phyloP scores from a whole-genome alignment of 1,284 basidiomycete species.

The Afroboletus lepidellus region DNA sequence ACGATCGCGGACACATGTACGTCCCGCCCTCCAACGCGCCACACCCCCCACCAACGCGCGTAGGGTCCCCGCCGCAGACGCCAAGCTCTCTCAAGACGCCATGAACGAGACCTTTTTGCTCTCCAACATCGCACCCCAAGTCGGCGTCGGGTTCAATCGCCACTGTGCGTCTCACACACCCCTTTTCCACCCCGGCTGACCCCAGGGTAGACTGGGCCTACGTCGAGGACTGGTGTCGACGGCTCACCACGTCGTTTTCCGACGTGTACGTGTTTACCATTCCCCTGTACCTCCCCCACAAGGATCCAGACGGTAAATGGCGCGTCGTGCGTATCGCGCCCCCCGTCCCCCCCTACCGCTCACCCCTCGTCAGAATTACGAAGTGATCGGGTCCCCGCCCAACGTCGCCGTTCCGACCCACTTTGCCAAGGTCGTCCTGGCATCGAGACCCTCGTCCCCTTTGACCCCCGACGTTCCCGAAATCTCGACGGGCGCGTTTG shows the following conservation, averaged over 20 bases:
- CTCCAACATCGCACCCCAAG: conserved; percentile 97
- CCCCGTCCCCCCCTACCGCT: not conserved
- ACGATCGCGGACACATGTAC: conserved; percentile 96
- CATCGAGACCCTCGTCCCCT: conserved; percentile 72
- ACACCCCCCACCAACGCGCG: not conserved
- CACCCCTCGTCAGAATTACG: conserved; percentile 62
- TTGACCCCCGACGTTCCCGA: conserved; percentile 71
- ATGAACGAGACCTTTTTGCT: conserved; percentile 98
- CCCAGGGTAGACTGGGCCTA: conserved; percentile 84
- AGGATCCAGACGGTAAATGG: conserved; percentile 88
- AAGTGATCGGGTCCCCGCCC: conserved; percentile 92
- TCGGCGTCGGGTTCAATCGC: conserved; percentile 95
- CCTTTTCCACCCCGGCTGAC: not conserved
- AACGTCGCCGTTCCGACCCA: conserved; percentile 94
- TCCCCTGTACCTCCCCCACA: conserved; percentile 91
- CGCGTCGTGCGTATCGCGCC: conserved; percentile 68
- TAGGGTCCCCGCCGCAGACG: conserved; percentile 97
- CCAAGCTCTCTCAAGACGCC: conserved; percentile 85
- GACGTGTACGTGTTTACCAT: conserved; percentile 98
- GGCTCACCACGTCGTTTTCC: conserved; percentile 80
- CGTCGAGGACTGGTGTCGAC: conserved; percentile 92
- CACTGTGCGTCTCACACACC: conserved; percentile 70
- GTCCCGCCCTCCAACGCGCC: conserved; percentile 25
- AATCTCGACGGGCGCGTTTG: conserved; percentile 88
- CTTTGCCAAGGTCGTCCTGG: conserved; percentile 94